Base-by-base conservation (phyloP, 192 early-diverging fungal species). In the Geranomyces michiganensis region DNA sequence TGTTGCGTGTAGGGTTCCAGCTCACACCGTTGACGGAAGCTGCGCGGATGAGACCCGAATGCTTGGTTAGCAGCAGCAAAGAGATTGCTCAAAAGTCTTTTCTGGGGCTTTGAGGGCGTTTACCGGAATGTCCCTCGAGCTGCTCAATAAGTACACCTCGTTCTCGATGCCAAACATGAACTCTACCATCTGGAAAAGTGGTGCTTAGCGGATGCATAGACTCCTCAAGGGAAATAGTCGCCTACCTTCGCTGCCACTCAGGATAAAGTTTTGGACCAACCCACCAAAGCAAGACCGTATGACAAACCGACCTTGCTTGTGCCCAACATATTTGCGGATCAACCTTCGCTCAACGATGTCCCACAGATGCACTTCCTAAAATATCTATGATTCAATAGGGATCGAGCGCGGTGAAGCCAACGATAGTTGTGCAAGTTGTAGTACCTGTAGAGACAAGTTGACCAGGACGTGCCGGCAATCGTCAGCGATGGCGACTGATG, bases 241-340 rank as follows among this genome's bases (percentile, higher is more conserved):
- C 65, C 17, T 70, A 89, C 90, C 92, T 84, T 97, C 94, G 78
- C 95, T 98, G n/a, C 96, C 96, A 67, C 91, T 91, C 0, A 92
- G 72, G 21, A 99, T 87, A 71, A 96, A 94, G 41, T 87, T 84
- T 46, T 96, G 87, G 56, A 91, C 80, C 26, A 84, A 67, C 14
- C 96, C 96, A 12, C 93, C 96, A 84, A 99, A 94, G 27, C 91
- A 90, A 3, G 92, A 94, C 59, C 96, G 85, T 65, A 99, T 96
- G 31, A 96, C 91, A 75, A 91, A 97, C 9, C 84, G 76, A 0
- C 89, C 91, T 75, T 97, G 95, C 46, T 90, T 91, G 41, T 92
- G 91, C 0, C 95, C 96, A 13, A 77, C 70, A 67, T 92, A 97
- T 33, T 88, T 90, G 24, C 88, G 89, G 9, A 91, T 82, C n/a